These are phyloP conservation scores for Chytriomyces sp. DNA, from an alignment of 192 early-diverging fungal species.

Conservation along the genomic window DNA sequence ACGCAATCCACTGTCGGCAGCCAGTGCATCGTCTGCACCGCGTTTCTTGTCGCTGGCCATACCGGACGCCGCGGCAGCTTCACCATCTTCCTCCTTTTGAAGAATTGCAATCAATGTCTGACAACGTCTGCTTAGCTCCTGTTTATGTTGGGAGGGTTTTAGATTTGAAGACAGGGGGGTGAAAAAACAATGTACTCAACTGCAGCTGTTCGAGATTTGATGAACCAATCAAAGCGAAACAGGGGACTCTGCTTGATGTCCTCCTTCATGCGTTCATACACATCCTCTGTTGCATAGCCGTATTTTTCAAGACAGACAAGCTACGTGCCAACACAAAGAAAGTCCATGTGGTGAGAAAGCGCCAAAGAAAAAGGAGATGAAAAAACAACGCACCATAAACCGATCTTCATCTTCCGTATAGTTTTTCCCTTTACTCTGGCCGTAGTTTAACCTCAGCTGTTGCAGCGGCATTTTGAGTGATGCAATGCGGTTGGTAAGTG, in stretches of 20 bases:
- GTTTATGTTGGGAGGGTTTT: not conserved
- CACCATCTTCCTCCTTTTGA: conserved; percentile 39
- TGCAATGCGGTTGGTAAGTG: conserved; percentile 76
- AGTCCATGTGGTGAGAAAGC: not conserved
- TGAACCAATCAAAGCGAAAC: conserved; percentile 98
- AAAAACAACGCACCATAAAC: conserved; percentile 67
- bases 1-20: not conserved
- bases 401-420: conserved; percentile 98
- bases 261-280: conserved; percentile 88
- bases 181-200: conserved; percentile 26
- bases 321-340: conserved; percentile 35
- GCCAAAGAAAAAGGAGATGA: not conserved
- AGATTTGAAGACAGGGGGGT: not conserved
- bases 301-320: conserved; percentile 86
- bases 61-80: not conserved
- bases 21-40: not conserved
- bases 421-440: conserved; percentile 85
- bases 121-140: conserved; percentile 39
- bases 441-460: conserved; percentile 88
- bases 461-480: conserved; percentile 81
- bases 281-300: conserved; percentile 89
- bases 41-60: not conserved
- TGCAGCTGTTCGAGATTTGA: conserved; percentile 88
- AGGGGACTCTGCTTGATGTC: conserved; percentile 81
- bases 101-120: conserved; percentile 30